These are phyloP conservation scores for Periconia sp. DNA, from an alignment of 2,329 filamentous ascomycete species.

Conservation along the genomic window DNA sequence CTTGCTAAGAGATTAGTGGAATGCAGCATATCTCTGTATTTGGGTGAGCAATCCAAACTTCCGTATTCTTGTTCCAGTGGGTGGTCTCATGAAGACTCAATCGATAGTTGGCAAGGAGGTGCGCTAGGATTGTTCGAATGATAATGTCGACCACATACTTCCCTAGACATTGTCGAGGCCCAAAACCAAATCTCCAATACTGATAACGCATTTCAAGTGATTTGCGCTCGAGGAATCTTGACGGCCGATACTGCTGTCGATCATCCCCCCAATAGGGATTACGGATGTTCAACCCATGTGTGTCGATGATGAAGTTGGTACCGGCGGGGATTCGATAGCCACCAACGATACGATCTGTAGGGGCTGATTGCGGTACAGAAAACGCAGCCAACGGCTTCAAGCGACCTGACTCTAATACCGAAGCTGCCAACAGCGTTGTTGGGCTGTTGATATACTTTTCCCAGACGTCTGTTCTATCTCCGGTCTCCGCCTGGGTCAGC, in stretches of 20 bases:
- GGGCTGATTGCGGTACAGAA: conserved; percentile 48
- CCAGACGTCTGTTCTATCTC: background rate
- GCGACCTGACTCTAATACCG: conserved; percentile 48
- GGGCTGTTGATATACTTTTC: conserved; percentile 21
- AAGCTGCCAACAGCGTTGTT: conserved; percentile 25
- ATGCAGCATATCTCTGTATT: conserved; percentile 5
- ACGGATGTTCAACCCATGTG: conserved; percentile 51
- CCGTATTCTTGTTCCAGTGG: conserved; percentile 4
- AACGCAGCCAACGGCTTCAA: conserved; percentile 50
- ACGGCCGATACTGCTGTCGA: conserved; percentile 40
- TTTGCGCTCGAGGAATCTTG: conserved; percentile 13
- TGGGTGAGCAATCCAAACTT: conserved; percentile 9
- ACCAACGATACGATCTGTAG: conserved; percentile 31
- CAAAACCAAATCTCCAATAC: conserved; percentile 56
- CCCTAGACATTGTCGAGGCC: conserved; percentile 52
- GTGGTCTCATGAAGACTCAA: background rate
- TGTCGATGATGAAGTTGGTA: conserved; percentile 53
- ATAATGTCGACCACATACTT: conserved; percentile 47
- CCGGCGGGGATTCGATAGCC: conserved; percentile 35
- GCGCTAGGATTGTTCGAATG: conserved; percentile 5
- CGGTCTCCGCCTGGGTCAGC: background rate
- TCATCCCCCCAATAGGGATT: conserved; percentile 51
- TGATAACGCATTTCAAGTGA: conserved; percentile 41
- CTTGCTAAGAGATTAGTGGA: no score
- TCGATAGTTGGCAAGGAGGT: conserved; percentile 6